Base-by-base conservation (phyloP, 2,329 filamentous ascomycete genomes). In the Penicillium sp. region DNA sequence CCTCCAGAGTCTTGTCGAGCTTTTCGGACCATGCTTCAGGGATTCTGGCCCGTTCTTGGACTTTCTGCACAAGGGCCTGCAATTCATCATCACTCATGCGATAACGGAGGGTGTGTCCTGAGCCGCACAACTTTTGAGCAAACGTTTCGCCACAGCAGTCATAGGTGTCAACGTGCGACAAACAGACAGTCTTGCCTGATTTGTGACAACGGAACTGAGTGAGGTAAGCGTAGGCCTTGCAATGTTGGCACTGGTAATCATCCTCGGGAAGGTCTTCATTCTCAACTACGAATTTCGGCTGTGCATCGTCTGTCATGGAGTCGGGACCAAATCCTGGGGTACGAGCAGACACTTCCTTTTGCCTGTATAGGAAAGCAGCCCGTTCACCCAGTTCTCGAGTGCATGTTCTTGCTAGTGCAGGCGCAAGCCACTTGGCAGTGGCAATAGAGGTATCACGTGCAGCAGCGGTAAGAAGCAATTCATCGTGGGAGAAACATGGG, bases 401-500 rank as follows among this genome's bases (percentile, higher is more conserved):
- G 64, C 86, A 85, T 69, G 96, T 89, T 48, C 90, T 85, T 51
- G 91, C 85, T 23, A 99, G 78, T 2, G 94, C 94, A 0, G 93
- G 93, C 2, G 89, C 90, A 17, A 99, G 82, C 94, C 94, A 99
- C 75, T 94, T 96, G 1, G 94, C 91, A 2, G 91, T 97, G 66
- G 91, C 90, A 56, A 99, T 97, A 0, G 86, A 87, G 2, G 87
- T 84, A 65, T 92, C 88, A 67, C 86, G 89, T 63, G 91, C 87
- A 7, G 93, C 91, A 8, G 94, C 94, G 2, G 93, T 97, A 78
- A 95, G 88, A 4, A 99, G 81, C 23, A 99, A 79, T 73, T 99
- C 94, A 68, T 99, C 94, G 65, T 99, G 94, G 0, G 93, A 97
- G 73, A 99, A 99, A 73, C 94, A 97, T 1, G 94, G 92, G 63